These are phyloP conservation scores for Blastobotrys muscicola DNA, from an alignment of 805 yeast species.

Conservation along the genomic window DNA sequence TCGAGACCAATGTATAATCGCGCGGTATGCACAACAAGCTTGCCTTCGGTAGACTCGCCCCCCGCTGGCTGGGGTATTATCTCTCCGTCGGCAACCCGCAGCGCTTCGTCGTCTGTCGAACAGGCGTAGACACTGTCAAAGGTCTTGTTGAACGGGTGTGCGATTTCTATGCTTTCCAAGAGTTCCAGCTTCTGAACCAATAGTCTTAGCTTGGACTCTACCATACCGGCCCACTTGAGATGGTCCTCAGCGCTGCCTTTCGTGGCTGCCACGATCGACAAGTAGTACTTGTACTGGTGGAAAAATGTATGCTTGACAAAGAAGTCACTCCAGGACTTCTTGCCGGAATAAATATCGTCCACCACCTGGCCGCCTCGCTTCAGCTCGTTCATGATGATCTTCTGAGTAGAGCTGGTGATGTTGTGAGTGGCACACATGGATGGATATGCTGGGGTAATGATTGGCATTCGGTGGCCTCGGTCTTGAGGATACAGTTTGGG, in stretches of 20 bases:
- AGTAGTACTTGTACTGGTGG: constrained; percentile 72
- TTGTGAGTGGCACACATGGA: constrained; percentile 99
- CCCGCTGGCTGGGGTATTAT: constrained; percentile 36
- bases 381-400: constrained; percentile 70
- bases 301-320: constrained; percentile 78
- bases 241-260: constrained; percentile 71
- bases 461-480: constrained; percentile 90
- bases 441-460: constrained; percentile 95
- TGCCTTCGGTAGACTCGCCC: constrained; percentile 17
- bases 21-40: constrained; percentile 46
- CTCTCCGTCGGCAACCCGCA: constrained; percentile 49
- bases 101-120: constrained; percentile 44
- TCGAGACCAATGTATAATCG: constrained; percentile 75
- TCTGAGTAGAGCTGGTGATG: constrained; percentile 80
- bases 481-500: constrained; percentile 86
- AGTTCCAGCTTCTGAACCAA: constrained; percentile 78
- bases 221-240: constrained; percentile 84
- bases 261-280: constrained; percentile 74
- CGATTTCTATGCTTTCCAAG: constrained; percentile 62
- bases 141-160: constrained; percentile 84
- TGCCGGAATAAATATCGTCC: constrained; percentile 55
- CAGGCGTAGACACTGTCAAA: constrained; percentile 48
- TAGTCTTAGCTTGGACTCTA: constrained; percentile 76
- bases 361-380: constrained; percentile 64
- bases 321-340: constrained; percentile 62